Base-by-base conservation (phyloP, 176 grass and related monocot species). In the Oryza meridionalis region DNA sequence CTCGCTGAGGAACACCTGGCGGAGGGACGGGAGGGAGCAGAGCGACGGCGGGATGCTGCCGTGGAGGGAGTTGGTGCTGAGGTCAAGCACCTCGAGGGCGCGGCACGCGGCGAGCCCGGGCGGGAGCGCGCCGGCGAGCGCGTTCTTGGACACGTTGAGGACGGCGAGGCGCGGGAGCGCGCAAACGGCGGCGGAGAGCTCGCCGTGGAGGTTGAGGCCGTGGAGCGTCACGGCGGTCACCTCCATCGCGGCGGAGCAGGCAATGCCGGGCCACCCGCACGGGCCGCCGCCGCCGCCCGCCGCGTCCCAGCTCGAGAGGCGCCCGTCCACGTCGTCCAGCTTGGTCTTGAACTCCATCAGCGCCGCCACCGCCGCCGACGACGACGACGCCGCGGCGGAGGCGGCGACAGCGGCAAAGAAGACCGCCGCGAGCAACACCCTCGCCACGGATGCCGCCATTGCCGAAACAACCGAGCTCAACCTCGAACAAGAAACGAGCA, bases 1-100 rank as follows among this genome's bases (percentile, higher is more conserved):
- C 84, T 99, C 96, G 81, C 93, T 99, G 75, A 99, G 88, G 88
- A 99, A 99, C 45, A 99, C 87, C 16, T 84, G 87, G 29, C 80
- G 85, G 9, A 99, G 84, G 3, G 78, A 38, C 40, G 22, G 89
- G 15, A 96, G 79, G 1, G 5, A 16, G 83, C 93, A 96, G 77
- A 99, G 77, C 8, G 79, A 86, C 6, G 50, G 67, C 5, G 96
- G 93, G 72, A 99, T 73, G 37, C n/a, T 32, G 11, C 91, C 86
- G 72, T 87, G 91, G 47, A 99, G 25, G 43, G 53, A 58, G 74
- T 99, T 99, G 45, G 93, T 99, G 83, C 96, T 96, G 72, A 99
- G 83, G 87, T 99, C 93, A 72, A 99, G 96, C 19, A 96, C 88
- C 90, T 92, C 38, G 76, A 99, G 81, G 55, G 55, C 74, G 35